Conservation (phyloP, 306 rosid species). For the Cucurbita moschata region DNA sequence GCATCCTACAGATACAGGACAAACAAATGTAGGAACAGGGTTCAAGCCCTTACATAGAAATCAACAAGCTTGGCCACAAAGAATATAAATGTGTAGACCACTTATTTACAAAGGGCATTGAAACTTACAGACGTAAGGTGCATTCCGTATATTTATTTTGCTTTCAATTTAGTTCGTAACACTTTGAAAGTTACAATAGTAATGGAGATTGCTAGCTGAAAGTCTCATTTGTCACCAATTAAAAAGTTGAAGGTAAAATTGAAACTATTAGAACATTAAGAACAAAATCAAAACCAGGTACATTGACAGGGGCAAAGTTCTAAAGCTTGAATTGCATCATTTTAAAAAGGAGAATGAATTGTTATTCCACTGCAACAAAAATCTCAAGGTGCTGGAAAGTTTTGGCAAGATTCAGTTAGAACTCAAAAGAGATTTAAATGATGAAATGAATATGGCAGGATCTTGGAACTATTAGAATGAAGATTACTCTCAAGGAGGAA, state of each 20-base stretch:
- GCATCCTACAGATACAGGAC: constrained; percentile 43
- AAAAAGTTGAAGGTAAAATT: background rate
- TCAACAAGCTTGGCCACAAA: background rate
- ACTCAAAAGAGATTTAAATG: background rate
- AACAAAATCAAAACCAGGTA: background rate
- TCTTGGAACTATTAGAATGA: background rate
- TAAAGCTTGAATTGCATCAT: background rate
- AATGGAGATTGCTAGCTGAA: background rate
- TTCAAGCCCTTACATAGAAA: background rate
- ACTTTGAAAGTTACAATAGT: background rate
- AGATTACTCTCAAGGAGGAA: background rate
- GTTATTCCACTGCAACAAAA: background rate
- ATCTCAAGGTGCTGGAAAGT: background rate
- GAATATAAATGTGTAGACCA: background rate
- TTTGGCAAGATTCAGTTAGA: background rate
- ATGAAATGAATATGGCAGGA: background rate
- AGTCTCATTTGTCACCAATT: background rate
- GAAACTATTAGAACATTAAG: background rate
- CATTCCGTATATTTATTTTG: background rate
- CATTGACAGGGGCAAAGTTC: background rate
- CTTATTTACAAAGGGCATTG: background rate
- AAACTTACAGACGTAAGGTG: background rate
- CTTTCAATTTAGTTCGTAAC: background rate
- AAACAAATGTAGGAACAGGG: background rate
- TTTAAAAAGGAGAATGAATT: background rate